Evolutionary conservation across 352 stramenopile species (phyloP).

Genomic region (Phytophthora syringae): DNA sequence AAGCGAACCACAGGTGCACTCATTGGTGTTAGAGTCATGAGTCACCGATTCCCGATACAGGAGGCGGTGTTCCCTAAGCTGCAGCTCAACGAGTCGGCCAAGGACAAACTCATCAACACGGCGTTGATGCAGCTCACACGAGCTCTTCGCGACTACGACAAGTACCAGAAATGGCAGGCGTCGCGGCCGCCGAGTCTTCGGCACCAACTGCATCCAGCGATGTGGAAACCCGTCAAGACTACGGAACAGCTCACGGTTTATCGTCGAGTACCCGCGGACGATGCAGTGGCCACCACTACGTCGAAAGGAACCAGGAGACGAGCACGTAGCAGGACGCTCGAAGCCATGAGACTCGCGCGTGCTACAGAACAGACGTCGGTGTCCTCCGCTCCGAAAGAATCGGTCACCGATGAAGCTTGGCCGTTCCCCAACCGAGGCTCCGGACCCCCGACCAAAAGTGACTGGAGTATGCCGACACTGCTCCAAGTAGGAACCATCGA

Average conservation of each 20-base stretch:
- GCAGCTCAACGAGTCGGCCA: constrained; percentile 27
- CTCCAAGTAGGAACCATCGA: constrained; percentile 50
- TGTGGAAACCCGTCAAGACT: constrained; percentile 54
- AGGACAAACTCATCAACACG: constrained; percentile 39
- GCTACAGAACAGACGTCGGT: constrained; percentile 21
- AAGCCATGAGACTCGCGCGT: constrained; percentile 21
- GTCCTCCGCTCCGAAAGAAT: constrained; percentile 30
- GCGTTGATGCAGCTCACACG: constrained; percentile 37
- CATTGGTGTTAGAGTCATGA: constrained; percentile 22
- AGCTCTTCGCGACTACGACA: constrained; percentile 48
- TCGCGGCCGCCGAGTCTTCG: constrained; percentile 41
- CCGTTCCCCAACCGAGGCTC: constrained; percentile 22
- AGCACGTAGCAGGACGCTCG: constrained; percentile 38
- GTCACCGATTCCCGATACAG: constrained; percentile 43
- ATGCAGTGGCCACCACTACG: constrained; percentile 23
- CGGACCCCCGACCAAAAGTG: constrained; percentile 10
- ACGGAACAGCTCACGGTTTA: constrained; percentile 52
- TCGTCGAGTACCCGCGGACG: constrained; percentile 27
- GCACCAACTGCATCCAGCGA: constrained; percentile 45
- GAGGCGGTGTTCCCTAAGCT: constrained; percentile 46
- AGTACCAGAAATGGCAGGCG: constrained; percentile 39
- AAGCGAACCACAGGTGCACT: constrained; percentile 10
- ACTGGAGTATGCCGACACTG: constrained; percentile 45
- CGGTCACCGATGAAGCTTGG: constrained; percentile 17
- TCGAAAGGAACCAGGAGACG: constrained; percentile 25